Percentiles rank a stretch among this genome's conserved stretches.
These are phyloP conservation scores for Candida chilensis DNA, from an alignment of 805 yeast genomes.

Conservation along the genomic window DNA sequence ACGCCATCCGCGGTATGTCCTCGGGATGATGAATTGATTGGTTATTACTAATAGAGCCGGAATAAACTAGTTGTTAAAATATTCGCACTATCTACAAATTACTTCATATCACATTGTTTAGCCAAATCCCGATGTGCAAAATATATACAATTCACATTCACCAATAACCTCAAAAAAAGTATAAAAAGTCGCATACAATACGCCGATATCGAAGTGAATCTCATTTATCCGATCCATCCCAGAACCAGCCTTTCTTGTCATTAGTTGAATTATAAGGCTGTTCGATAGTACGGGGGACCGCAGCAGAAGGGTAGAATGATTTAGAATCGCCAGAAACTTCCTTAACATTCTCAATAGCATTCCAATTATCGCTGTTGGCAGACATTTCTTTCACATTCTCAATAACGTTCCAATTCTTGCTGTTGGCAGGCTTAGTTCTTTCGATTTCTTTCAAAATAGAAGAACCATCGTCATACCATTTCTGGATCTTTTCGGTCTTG, in stretches of 20 bases:
- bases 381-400: neutral
- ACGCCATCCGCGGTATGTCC: no score
- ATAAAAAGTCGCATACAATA: no score
- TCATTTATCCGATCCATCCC: conserved; percentile 1
- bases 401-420: neutral
- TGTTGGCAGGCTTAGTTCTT: neutral
- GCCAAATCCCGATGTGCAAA: no score
- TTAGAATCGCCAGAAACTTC: no score
- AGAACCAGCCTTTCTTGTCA: neutral
- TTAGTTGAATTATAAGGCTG: neutral
- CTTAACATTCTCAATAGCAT: no score
- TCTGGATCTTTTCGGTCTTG: neutral
- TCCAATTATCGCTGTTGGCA: neutral
- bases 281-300: neutral
- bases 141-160: no score
- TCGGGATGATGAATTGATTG: no score
- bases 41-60: no score
- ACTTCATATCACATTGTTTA: no score
- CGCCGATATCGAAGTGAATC: no score
- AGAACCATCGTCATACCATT: conserved; percentile 1
- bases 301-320: neutral
- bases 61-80: no score
- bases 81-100: no score
- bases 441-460: neutral
- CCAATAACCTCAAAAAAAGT: neutral